Evolutionary conservation across 202 grass and related monocot genomes (phyloP).

Genomic region (Schoenoplectus tabernaemontani): DNA sequence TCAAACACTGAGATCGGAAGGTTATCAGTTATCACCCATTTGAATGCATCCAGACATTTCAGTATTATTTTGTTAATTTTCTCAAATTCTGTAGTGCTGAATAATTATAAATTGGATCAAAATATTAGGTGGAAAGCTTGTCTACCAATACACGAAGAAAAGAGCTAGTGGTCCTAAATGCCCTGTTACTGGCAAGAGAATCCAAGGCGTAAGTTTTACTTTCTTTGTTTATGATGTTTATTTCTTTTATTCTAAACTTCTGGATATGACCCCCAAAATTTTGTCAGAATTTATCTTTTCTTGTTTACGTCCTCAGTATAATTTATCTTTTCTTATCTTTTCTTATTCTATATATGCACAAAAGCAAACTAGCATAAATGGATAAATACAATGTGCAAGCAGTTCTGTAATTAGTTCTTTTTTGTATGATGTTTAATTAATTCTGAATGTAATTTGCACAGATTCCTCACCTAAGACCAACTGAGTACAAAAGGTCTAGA

Average conservation of each 20-base stretch:
- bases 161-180: constrained; percentile 77
- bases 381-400: not conserved
- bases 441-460: constrained; percentile 14
- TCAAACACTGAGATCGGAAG: not conserved
- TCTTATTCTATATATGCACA: not conserved
- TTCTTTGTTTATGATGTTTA: not conserved
- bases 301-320: not conserved
- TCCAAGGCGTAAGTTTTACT: constrained; percentile 55
- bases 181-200: constrained; percentile 76
- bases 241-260: not conserved
- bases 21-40: not conserved
- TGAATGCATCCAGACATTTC: not conserved
- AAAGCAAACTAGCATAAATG: not conserved
- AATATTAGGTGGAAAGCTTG: constrained; percentile 59
- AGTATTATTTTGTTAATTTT: not conserved
- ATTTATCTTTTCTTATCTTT: too few relatives aligned
- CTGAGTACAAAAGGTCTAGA: constrained; percentile 82
- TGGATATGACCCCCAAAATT: not conserved
- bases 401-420: not conserved
- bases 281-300: not conserved
- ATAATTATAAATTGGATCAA: not conserved
- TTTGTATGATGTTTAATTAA: not conserved
- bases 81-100: not conserved
- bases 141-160: constrained; percentile 85
- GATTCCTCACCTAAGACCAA: constrained; percentile 74